Percentiles rank a stretch among this genome's conserved stretches.
These are phyloP conservation scores for Cyclostephanos tholiformis DNA, from an alignment of 108 stramenopile genomes.

Conservation along the genomic window DNA sequence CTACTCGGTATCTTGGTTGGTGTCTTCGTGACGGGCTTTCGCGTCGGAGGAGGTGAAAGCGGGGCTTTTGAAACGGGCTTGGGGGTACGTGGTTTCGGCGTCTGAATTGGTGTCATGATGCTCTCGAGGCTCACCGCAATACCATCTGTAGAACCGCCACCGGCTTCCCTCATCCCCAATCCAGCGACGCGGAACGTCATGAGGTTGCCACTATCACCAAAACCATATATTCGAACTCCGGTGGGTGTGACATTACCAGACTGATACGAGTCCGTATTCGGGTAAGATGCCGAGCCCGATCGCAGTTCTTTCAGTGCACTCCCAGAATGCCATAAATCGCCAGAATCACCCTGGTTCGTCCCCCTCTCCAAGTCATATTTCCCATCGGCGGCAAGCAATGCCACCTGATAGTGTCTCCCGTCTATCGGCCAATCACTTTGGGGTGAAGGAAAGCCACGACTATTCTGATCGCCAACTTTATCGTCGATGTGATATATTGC, in stretches of 20 bases:
- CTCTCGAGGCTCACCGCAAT: too few relatives aligned
- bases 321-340: slow-evolving; percentile 53
- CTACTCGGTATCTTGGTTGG: too few relatives aligned
- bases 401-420: slow-evolving; percentile 70
- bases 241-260: slow-evolving; percentile 35
- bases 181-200: slow-evolving; percentile 37
- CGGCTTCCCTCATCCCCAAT: too few relatives aligned
- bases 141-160: too few relatives aligned
- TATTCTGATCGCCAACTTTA: slow-evolving; percentile 29
- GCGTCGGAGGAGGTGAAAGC: too few relatives aligned
- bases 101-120: too few relatives aligned
- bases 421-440: slow-evolving; percentile 66
- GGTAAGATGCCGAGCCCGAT: slow-evolving; percentile 31
- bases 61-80: too few relatives aligned
- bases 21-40: too few relatives aligned
- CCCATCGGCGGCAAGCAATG: slow-evolving; percentile 73
- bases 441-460: slow-evolving; percentile 56
- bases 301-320: slow-evolving; percentile 32
- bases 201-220: slow-evolving; percentile 26
- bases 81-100: too few relatives aligned
- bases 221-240: slow-evolving; percentile 49
- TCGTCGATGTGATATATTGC: slow-evolving; percentile 72
- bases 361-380: slow-evolving; percentile 72
- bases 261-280: slow-evolving; percentile 71
- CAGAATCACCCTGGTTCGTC: slow-evolving; percentile 51